A percentile compares a stretch with the other conserved stretches of the same genome.
phyloP scores from a whole-genome alignment of 495 filamentous ascomycete species.

The Hypoxylon trugodes region DNA sequence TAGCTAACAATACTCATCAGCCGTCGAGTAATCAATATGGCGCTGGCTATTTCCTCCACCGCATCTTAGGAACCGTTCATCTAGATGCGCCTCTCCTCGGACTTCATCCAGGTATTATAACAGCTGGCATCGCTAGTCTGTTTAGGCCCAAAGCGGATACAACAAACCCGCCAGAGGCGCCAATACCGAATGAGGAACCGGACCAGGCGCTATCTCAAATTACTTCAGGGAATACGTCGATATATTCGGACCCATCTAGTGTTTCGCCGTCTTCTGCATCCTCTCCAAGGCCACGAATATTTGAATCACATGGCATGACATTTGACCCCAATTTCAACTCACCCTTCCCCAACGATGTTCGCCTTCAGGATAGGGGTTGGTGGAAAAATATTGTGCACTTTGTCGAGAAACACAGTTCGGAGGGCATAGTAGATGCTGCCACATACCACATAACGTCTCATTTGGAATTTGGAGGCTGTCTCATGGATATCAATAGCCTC shows the following conservation, averaged over 20 bases:
- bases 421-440: constrained; percentile 72
- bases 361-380: constrained; percentile 68
- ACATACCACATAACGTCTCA: constrained; percentile 79
- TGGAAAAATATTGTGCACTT: constrained; percentile 77
- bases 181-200: constrained; percentile 17
- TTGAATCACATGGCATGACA: constrained; percentile 28
- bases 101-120: constrained; percentile 86
- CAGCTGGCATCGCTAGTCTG: constrained; percentile 78
- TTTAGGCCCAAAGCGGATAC: constrained; percentile 67
- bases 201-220: constrained; percentile 17
- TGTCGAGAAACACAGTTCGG: constrained; percentile 74
- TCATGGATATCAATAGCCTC: constrained; percentile 78
- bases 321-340: constrained; percentile 76
- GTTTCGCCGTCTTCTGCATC: constrained; percentile 41
- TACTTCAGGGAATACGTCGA: constrained; percentile 47
- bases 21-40: constrained; percentile 31
- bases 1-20: constrained; percentile 35
- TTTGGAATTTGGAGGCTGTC: constrained; percentile 79
- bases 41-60: constrained; percentile 66
- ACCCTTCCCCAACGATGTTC: constrained; percentile 74
- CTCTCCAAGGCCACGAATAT: constrained; percentile 23
- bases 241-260: constrained; percentile 46
- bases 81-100: constrained; percentile 90
- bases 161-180: constrained; percentile 32
- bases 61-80: constrained; percentile 82